phyloP scores from a whole-genome alignment of 2,329 filamentous ascomycete genomes.

The Pseudogymnoascus sp. region DNA sequence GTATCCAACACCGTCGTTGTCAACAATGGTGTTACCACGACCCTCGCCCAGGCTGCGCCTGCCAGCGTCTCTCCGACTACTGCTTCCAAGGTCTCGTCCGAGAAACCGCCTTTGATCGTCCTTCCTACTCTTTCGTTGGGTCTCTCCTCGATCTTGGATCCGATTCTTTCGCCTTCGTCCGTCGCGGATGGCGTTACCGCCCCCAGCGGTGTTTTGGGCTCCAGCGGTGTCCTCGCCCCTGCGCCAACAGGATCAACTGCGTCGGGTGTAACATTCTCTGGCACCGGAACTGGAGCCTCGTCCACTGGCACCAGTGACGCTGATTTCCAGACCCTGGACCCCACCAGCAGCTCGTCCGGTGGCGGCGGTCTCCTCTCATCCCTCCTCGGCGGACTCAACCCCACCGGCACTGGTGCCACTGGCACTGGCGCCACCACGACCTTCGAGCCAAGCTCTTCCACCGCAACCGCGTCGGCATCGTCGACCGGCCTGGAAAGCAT shows the following conservation, averaged over 20 bases:
- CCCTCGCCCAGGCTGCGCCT: not conserved
- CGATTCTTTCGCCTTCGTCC: slow-evolving; percentile 6
- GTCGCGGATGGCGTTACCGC: slow-evolving; percentile 12
- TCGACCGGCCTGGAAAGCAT: not conserved
- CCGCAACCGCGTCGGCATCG: not conserved
- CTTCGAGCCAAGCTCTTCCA: not conserved
- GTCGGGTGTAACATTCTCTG: slow-evolving; percentile 12
- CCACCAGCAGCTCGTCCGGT: not conserved
- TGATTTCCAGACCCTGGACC: slow-evolving; percentile 10
- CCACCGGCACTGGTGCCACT: not conserved
- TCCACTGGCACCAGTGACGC: slow-evolving; percentile 19
- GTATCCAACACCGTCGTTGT: slow-evolving; percentile 10
- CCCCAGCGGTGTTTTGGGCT: slow-evolving; percentile 7
- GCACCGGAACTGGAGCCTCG: slow-evolving; percentile 14
- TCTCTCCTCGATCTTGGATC: not conserved
- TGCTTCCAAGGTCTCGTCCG: not conserved
- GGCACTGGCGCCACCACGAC: not conserved
- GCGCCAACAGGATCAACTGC: slow-evolving; percentile 6
- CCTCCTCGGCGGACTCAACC: not conserved
- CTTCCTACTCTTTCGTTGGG: not conserved
- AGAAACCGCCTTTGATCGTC: not conserved
- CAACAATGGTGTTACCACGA: not conserved
- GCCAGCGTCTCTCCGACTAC: not conserved
- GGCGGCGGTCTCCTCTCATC: not conserved
- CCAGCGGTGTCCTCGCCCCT: not conserved